Conservation (phyloP, 306 rosid species). For the Cajanus cajan region DNA sequence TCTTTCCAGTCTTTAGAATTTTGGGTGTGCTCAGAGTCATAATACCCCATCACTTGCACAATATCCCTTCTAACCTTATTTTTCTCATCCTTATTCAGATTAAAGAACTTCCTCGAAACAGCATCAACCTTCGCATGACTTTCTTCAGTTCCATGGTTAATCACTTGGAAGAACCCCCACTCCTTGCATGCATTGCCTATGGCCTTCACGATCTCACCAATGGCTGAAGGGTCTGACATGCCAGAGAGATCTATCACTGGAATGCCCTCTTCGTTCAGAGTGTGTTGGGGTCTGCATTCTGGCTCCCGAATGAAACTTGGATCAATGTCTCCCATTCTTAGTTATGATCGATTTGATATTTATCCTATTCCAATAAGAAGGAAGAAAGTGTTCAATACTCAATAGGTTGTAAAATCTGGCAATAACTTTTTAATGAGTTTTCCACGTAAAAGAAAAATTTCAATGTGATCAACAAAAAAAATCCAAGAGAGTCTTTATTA, state of each 20-base stretch:
- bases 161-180: constrained; percentile 40
- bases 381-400: too few species aligned
- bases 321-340: constrained; percentile 42
- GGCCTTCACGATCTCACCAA: constrained; percentile 24
- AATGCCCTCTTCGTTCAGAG: constrained; percentile 31
- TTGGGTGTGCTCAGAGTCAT: constrained; percentile 55
- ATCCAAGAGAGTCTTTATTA: too few species aligned
- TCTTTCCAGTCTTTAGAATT: constrained; percentile 77
- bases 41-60: constrained; percentile 22
- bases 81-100: constrained; percentile 57
- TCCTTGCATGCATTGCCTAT: constrained; percentile 36
- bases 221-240: not conserved
- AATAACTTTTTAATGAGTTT: too few species aligned
- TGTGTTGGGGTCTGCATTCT: constrained; percentile 51
- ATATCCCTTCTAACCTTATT: constrained; percentile 44
- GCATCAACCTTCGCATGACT: constrained; percentile 27
- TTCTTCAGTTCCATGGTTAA: constrained; percentile 51
- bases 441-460: too few species aligned
- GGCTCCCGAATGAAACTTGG: constrained; percentile 49
- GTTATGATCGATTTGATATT: too few species aligned
- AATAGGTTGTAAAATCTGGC: too few species aligned
- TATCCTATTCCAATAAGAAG: too few species aligned
- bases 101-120: constrained; percentile 49
- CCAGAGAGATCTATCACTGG: constrained; percentile 45
- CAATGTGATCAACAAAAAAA: too few species aligned